Evolutionary conservation across 257 asterid genomes (phyloP).

Genomic region (Buddleja alternifolia): DNA sequence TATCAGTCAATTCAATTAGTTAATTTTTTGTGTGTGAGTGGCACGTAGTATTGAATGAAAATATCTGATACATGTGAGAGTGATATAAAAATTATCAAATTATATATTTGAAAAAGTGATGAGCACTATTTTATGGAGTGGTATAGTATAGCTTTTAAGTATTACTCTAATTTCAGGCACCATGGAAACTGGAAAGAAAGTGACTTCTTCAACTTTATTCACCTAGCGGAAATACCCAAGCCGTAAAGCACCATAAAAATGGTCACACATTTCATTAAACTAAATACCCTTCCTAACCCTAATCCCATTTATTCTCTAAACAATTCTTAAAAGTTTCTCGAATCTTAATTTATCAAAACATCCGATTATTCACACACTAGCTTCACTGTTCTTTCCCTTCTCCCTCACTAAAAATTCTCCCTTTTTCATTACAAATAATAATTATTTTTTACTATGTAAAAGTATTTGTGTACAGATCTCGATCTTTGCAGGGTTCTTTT

Average conservation of each 20-base stretch:
- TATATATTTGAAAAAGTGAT: too few relatives aligned
- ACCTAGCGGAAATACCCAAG: slow-evolving; percentile 27
- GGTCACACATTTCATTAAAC: neutral
- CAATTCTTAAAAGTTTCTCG: neutral
- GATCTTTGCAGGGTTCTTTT: slow-evolving; percentile 16
- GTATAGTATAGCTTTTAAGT: neutral
- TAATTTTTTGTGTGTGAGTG: too few relatives aligned
- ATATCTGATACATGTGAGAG: too few relatives aligned
- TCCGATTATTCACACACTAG: neutral
- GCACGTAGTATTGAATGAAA: too few relatives aligned
- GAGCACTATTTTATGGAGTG: too few relatives aligned
- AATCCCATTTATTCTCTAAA: neutral
- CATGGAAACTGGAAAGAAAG: slow-evolving; percentile 21
- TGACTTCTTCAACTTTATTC: slow-evolving; percentile 15
- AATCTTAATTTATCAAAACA: neutral
- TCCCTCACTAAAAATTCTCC: neutral
- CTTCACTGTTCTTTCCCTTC: neutral
- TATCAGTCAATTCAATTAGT: too few relatives aligned
- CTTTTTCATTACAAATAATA: neutral
- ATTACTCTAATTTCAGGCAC: neutral
- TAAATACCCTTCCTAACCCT: neutral
- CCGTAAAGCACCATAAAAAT: neutral
- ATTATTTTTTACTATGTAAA: slow-evolving; percentile 16
- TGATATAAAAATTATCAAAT: too few relatives aligned
- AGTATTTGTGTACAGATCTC: slow-evolving; percentile 24